Evolutionary conservation across 345 rosid species (phyloP).

Genomic region (Salix koriyanagi): DNA sequence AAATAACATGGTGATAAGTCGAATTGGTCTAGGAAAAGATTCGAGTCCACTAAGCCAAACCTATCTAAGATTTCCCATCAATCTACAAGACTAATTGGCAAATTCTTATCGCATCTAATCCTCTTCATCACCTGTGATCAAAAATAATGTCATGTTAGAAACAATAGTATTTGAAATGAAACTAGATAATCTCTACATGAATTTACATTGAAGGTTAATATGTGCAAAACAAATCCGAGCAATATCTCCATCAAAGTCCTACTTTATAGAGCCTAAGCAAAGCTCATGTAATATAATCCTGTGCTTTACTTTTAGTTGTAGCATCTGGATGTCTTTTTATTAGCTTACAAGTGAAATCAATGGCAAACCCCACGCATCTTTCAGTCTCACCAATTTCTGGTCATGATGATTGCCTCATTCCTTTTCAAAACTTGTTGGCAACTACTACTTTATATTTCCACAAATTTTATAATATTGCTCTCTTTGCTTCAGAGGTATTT

Average conservation of each 20-base stretch:
- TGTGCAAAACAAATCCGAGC: background rate
- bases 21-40: background rate
- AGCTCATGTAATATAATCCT: background rate
- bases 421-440: background rate
- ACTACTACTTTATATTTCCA: background rate
- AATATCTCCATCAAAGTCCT: background rate
- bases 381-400: background rate
- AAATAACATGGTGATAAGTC: background rate
- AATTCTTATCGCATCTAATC: background rate
- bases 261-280: background rate
- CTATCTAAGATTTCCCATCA: background rate
- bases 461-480: background rate
- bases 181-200: background rate
- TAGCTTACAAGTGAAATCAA: too few relatives aligned
- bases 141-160: background rate
- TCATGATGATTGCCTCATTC: background rate
- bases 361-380: background rate
- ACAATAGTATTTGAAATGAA: background rate
- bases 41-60: background rate
- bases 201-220: background rate
- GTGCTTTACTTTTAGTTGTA: background rate
- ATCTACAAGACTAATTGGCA: background rate
- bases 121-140: background rate
- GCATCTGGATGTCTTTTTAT: background rate
- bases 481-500: constrained; percentile 70